Conservation (phyloP, 768 basidiomycete genomes). For the Mycena venus region DNA sequence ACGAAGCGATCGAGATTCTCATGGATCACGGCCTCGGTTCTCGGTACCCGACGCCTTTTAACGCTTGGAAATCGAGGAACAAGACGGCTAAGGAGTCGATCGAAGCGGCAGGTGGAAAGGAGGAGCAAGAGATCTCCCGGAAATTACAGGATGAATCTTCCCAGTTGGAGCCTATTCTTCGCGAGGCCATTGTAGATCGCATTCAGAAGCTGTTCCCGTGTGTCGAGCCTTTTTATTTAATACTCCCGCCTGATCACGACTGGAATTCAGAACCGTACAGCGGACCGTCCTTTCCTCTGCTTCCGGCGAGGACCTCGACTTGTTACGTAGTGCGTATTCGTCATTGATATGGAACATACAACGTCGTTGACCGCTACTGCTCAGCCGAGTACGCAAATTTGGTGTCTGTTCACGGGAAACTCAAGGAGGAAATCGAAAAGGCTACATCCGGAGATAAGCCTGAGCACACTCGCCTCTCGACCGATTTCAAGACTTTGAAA, state of each 20-base stretch:
- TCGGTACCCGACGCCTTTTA: conserved; percentile 40
- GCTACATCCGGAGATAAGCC: background rate
- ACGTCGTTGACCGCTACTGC: background rate
- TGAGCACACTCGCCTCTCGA: background rate
- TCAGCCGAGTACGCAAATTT: conserved; percentile 17
- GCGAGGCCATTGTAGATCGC: conserved; percentile 40
- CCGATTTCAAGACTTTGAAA: conserved; percentile 28
- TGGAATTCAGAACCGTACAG: conserved; percentile 10
- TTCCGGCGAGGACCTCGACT: conserved; percentile 13
- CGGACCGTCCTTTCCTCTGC: conserved; percentile 20
- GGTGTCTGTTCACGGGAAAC: background rate
- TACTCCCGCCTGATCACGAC: no score
- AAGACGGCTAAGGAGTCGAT: background rate
- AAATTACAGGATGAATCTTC: conserved; percentile 18
- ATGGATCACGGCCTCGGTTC: conserved; percentile 42
- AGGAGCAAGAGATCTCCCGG: conserved; percentile 17
- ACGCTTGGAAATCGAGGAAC: conserved; percentile 39
- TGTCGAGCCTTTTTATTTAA: no score
- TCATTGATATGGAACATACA: background rate
- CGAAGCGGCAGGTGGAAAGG: conserved; percentile 1
- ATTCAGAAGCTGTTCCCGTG: conserved; percentile 38
- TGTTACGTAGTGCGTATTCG: conserved; percentile 12
- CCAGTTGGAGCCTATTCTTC: conserved; percentile 33
- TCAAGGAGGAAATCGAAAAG: conserved; percentile 26
- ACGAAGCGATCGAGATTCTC: conserved; percentile 43